phyloP scores from a whole-genome alignment of 371 early-diverging fungal genomes.

The Haplosporangium sp. region DNA sequence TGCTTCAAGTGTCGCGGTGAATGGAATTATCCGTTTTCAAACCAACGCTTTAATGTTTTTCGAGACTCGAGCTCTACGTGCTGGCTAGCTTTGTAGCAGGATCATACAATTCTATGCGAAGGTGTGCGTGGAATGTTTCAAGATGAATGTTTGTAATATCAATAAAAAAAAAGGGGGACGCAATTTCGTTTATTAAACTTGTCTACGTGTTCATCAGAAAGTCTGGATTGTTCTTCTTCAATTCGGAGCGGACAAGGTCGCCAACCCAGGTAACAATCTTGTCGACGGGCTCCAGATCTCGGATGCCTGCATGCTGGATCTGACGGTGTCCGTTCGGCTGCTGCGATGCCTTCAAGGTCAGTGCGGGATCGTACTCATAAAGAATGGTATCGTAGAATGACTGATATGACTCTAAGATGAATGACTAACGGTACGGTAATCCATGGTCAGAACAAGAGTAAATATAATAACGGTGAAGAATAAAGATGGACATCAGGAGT shows the following conservation, averaged over 20 bases:
- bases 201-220: slow-evolving; percentile 15
- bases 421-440: slow-evolving; percentile 55
- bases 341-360: slow-evolving; percentile 34
- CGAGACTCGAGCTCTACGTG: too few relatives aligned
- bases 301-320: slow-evolving; percentile 43
- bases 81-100: too few relatives aligned
- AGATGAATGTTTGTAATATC: too few relatives aligned
- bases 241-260: slow-evolving; percentile 31
- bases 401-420: slow-evolving; percentile 76
- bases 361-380: slow-evolving; percentile 62
- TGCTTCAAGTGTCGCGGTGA: too few relatives aligned
- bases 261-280: slow-evolving; percentile 37
- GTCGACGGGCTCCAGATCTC: slow-evolving; percentile 31
- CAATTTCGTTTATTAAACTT: too few relatives aligned
- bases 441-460: background rate
- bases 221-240: slow-evolving; percentile 39
- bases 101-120: too few relatives aligned
- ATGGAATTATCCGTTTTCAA: too few relatives aligned
- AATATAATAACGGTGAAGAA: background rate
- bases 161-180: too few relatives aligned
- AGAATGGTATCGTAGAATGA: slow-evolving; percentile 67
- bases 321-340: slow-evolving; percentile 27
- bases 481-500: background rate
- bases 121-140: too few relatives aligned
- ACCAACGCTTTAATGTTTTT: too few relatives aligned